phyloP scores from a whole-genome alignment of 768 basidiomycete species.

The Lentinula sp. region DNA sequence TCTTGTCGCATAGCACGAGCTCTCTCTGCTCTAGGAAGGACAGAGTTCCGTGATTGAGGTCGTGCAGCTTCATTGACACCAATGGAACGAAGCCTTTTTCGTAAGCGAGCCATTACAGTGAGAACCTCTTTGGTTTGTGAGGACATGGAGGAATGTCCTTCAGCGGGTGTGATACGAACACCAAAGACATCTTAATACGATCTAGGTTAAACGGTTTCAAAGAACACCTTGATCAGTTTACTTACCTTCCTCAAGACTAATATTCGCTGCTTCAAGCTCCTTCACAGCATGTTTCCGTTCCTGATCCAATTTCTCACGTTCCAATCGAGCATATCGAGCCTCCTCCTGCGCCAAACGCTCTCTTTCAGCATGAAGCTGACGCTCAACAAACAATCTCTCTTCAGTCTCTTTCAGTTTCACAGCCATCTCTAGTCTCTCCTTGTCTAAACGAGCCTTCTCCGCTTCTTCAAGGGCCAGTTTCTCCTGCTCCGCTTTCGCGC shows the following conservation, averaged over 20 bases:
- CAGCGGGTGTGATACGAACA: slow-evolving; percentile 27
- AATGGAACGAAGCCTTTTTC: slow-evolving; percentile 57
- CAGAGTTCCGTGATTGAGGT: slow-evolving; percentile 30
- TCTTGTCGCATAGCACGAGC: slow-evolving; percentile 39
- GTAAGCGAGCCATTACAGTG: slow-evolving; percentile 42
- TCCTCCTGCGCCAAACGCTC: slow-evolving; percentile 16
- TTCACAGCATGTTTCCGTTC: slow-evolving; percentile 12
- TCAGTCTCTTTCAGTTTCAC: slow-evolving; percentile 12
- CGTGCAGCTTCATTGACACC: slow-evolving; percentile 49
- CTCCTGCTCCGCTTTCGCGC: slow-evolving; percentile 11
- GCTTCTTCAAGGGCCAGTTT: slow-evolving; percentile 15
- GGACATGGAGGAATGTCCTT: slow-evolving; percentile 22
- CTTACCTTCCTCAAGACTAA: slow-evolving; percentile 10
- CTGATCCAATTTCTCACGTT: slow-evolving; percentile 13
- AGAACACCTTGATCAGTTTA: no score
- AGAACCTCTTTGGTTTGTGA: slow-evolving; percentile 41
- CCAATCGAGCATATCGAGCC: slow-evolving; percentile 15
- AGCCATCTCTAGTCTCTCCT: slow-evolving; percentile 19
- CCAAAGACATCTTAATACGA: slow-evolving; percentile 53
- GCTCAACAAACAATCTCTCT: slow-evolving; percentile 8
- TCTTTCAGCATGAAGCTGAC: slow-evolving; percentile 12
- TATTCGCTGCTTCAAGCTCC: slow-evolving; percentile 13
- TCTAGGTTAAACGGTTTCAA: neutral
- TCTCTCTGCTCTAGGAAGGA: slow-evolving; percentile 47
- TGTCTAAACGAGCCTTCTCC: slow-evolving; percentile 13